These are phyloP conservation scores for Pinus albicaulis DNA, from an alignment of 75 land plant species.

Conservation along the genomic window DNA sequence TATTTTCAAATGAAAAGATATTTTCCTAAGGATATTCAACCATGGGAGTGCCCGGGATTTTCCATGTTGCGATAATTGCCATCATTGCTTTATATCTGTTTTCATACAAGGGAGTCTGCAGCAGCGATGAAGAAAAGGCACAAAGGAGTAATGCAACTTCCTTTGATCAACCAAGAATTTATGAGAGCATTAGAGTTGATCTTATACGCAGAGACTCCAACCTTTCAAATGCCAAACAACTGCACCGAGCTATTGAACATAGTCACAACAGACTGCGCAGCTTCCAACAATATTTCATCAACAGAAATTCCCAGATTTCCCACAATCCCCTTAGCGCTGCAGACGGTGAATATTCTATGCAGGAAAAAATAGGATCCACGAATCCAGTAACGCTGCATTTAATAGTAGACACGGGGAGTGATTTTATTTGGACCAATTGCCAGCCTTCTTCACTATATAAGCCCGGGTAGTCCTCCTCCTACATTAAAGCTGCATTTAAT, in stretches of 20 bases:
- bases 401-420: conserved; percentile 22
- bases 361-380: conserved; percentile 18
- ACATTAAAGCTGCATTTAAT: too few species aligned
- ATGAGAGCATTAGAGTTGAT: too few species aligned
- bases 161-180: too few species aligned
- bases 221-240: neutral
- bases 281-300: neutral
- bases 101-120: too few species aligned
- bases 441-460: conserved; percentile 16
- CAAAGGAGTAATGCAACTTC: too few species aligned
- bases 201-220: neutral
- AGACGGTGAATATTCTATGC: conserved; percentile 25
- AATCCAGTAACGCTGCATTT: conserved; percentile 7
- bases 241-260: neutral
- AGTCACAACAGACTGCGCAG: neutral
- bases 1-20: too few species aligned
- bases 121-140: too few species aligned
- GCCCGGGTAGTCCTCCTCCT: too few species aligned
- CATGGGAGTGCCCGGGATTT: too few species aligned
- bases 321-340: neutral
- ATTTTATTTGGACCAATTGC: conserved; percentile 31
- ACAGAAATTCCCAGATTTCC: neutral
- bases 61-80: too few species aligned
- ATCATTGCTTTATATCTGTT: too few species aligned
- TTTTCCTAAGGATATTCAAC: too few species aligned